phyloP scores from a whole-genome alignment of 164 flowering plant species.

The Dillenia turbinata region DNA sequence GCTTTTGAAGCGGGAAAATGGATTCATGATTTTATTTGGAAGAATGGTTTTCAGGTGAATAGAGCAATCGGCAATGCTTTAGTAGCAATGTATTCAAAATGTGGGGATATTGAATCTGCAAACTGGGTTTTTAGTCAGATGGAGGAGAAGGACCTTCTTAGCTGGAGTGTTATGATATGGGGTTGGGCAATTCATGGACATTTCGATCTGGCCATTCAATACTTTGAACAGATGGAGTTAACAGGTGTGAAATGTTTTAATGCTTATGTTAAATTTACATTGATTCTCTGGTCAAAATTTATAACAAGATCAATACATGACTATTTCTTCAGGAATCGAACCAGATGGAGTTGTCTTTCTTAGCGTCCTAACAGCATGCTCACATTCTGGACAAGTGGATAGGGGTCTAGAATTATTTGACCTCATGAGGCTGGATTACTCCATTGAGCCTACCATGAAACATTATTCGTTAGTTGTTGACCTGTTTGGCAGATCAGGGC shows the following conservation, averaged over 20 bases:
- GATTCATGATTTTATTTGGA: conserved; percentile 28
- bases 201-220: conserved; percentile 35
- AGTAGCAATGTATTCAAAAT: conserved; percentile 25
- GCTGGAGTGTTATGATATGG: conserved; percentile 55
- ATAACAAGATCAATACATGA: conserved; percentile 1
- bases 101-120: conserved; percentile 31
- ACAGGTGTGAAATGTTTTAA: conserved; percentile 23
- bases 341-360: conserved; percentile 49
- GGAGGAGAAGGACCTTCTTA: conserved; percentile 35
- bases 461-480: conserved; percentile 47
- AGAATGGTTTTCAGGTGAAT: conserved; percentile 25
- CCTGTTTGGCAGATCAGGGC: conserved; percentile 47
- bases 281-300: background rate
- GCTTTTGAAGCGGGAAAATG: conserved; percentile 39
- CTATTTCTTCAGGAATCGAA: conserved; percentile 24
- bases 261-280: background rate
- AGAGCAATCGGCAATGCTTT: conserved; percentile 17
- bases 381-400: conserved; percentile 46
- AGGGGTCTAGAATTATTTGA: conserved; percentile 37
- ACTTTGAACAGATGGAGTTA: conserved; percentile 37
- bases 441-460: conserved; percentile 45
- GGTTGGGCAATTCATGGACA: conserved; percentile 55
- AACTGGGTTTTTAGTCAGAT: conserved; percentile 25
- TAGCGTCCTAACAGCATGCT: conserved; percentile 44
- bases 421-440: conserved; percentile 36